Conservation (phyloP, 805 yeast genomes). For the Hanseniaspora clermontiae region DNA sequence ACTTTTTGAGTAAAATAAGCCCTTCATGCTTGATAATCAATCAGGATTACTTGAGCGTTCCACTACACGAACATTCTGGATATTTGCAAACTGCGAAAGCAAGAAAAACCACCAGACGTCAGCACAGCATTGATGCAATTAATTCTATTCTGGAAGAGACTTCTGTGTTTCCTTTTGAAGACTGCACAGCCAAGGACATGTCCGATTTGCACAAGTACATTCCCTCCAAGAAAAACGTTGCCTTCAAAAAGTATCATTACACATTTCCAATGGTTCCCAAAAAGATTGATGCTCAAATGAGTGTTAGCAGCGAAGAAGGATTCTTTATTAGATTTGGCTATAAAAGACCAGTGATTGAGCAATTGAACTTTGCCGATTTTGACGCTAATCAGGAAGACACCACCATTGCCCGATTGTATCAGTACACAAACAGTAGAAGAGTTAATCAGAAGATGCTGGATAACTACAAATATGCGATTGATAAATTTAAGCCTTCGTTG, state of each 20-base stretch:
- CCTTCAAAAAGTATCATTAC: constrained; percentile 7
- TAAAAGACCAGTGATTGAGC: constrained; percentile 1
- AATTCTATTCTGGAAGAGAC: constrained; percentile 1
- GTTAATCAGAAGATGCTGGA: neutral
- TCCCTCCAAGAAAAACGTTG: neutral
- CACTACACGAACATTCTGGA: neutral
- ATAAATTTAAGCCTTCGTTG: constrained; percentile 7
- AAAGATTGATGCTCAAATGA: neutral
- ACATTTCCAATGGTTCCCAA: constrained; percentile 6
- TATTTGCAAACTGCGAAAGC: neutral
- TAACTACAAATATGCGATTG: neutral
- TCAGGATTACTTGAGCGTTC: constrained; percentile 9
- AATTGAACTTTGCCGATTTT: neutral
- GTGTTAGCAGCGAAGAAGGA: constrained; percentile 1
- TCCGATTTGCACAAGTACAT: neutral
- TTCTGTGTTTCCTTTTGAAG: neutral
- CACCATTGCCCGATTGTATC: neutral
- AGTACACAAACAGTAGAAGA: constrained; percentile 9
- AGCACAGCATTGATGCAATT: neutral
- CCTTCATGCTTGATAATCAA: constrained; percentile 8
- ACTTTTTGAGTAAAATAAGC: constrained; percentile 6
- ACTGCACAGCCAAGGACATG: constrained; percentile 2
- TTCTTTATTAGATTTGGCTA: constrained; percentile 11
- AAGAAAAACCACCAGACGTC: neutral
- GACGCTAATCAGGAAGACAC: neutral